A percentile compares a stretch with the other conserved stretches of the same genome.
phyloP scores from a whole-genome alignment of 108 stramenopile genomes.

The Skeletonema marinoi region DNA sequence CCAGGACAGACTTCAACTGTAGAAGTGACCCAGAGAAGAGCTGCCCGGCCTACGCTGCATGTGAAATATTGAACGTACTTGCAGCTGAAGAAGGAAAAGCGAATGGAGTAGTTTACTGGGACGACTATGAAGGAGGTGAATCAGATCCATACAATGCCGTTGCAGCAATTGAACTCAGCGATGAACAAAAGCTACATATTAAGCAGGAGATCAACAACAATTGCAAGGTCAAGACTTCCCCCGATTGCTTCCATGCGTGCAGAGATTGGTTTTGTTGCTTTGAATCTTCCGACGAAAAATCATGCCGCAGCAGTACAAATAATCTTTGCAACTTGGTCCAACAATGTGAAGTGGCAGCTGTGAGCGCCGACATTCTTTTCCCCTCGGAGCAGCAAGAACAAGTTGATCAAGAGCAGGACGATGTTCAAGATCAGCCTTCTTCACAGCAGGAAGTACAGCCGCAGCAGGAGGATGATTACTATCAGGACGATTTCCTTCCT shows the following conservation, averaged over 20 bases:
- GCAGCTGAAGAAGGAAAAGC: neutral
- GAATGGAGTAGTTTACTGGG: neutral
- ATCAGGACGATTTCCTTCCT: neutral
- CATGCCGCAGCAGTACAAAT: neutral
- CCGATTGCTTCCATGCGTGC: neutral
- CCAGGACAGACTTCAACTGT: neutral
- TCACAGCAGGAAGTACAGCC: neutral
- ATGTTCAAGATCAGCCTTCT: neutral
- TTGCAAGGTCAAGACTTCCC: neutral
- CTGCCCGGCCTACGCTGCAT: neutral
- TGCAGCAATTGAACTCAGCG: neutral
- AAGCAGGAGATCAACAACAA: neutral
- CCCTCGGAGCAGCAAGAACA: neutral
- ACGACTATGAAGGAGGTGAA: neutral
- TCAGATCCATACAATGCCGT: neutral
- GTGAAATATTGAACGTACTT: neutral
- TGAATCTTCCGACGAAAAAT: neutral
- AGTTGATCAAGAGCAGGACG: neutral
- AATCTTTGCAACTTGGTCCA: neutral
- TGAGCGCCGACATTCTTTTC: neutral
- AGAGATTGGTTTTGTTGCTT: slow-evolving; percentile 2
- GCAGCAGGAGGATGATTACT: neutral
- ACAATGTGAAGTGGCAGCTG: neutral
- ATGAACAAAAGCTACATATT: neutral
- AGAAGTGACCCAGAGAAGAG: neutral